Base-by-base conservation (phyloP, 2,329 filamentous ascomycete genomes). In the Colletotrichum tanaceti region DNA sequence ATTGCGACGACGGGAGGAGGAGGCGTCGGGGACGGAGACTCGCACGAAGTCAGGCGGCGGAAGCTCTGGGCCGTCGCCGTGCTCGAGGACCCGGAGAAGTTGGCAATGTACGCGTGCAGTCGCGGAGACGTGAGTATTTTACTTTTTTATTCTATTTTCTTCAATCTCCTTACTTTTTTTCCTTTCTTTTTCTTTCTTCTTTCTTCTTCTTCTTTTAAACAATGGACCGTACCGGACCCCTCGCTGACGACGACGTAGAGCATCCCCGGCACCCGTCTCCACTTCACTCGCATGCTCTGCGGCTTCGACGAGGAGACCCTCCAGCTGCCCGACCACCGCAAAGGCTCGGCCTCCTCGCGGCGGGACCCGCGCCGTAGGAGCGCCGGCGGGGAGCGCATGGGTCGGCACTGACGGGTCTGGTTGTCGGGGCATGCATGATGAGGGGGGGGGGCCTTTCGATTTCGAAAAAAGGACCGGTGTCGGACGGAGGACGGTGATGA, bases 61-160 rank as follows among this genome's bases (percentile, higher is more conserved):
- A 82, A 83, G 16, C 80, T 83, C 52, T 81, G 83, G 70, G 88
- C 88, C 14, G 79, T 84, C 22, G 79, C 83, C 13, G 82, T 89
- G 46, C 81, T 90, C 2, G 85, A 87, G 71, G 83, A 77, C 32
- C 87, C 87, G 0, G 87, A 90, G 73, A 77, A 86, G 64, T 77
- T 90, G 55, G 86, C 88, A 81, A 88, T 87, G 80, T 83, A 87
- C 49, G 85, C 88, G 2, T 82, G 85, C 71, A 83, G 83, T 71
- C 80, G 81, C 38, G 81, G 82, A 39, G 84, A 88, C 72, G 88
- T 90, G 74, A 73, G 85, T 80, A 10, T 6, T 59, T 55, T 39
- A 16, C 57, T 32, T 50, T 67, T 41, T 22, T 24, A 3, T 24
- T 24, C 4, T 24, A 3, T 24, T 24, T 24, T 24, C n/a, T n/a